Evolutionary conservation across 805 yeast genomes (phyloP), one percentile per base, ranked within the genome.

Genomic region (Candida alai): DNA sequence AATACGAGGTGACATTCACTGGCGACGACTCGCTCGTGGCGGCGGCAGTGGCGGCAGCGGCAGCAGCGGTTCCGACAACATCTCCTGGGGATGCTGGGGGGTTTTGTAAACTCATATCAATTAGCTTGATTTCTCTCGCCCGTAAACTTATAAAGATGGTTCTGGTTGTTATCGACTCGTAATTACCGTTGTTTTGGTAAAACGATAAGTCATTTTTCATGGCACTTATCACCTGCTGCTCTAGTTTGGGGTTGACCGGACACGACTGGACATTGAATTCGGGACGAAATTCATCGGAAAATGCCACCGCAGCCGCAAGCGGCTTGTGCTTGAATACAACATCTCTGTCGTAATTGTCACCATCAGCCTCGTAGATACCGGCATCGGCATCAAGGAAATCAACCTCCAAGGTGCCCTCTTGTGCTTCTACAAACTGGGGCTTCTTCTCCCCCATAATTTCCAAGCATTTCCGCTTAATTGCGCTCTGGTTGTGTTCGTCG

Each of bases 241-340:
- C 81, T 6, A 76, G 52, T 36, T 74, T 74, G 10, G 70, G 63
- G 14, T 64, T 58, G 11, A 66, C 54, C 1, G 79, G 80, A 45
- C 78, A 73, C 7, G 79, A 75, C 49, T 77, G 84, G 18, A 75
- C 40, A 10, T 58, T 51, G 44, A 68, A 75, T 43, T 74, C 80
- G 0, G 78, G 74, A 26, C 77, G 50, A 42, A 63, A 75, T 38
- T 72, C 74, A 18, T 73, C 75, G 4, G 67, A 52, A 43, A 66
- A 75, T 4, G 70, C 71, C 7, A 64, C 64, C 35, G 45, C 55
- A 1, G 69, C 63, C 5, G 52, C 39, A 13, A 66, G 46, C 5
- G 51, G 44, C 16, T 43, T 45, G 19, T 41, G 39, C 18, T 51
- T 51, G 16, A 45, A 44, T 15, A 41, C 29, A 8, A 39, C 12